Evolutionary conservation across 2,329 filamentous ascomycete species (phyloP).

Genomic region (Coniochaeta pulveracea): DNA sequence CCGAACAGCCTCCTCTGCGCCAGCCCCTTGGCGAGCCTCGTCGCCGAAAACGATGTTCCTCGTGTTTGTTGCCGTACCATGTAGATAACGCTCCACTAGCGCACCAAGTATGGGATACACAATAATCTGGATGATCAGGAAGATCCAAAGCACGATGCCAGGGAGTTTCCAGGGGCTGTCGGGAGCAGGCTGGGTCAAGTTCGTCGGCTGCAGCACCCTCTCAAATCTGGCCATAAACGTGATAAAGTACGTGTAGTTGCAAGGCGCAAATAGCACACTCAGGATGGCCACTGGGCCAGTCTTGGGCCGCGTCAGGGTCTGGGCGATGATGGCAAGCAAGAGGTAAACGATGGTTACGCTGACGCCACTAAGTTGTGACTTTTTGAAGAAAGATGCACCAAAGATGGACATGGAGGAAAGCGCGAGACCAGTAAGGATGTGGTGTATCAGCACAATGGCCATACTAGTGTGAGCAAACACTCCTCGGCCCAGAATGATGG

Average conservation of each 20-base stretch:
- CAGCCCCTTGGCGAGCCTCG: constrained; percentile 15
- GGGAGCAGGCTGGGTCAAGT: constrained; percentile 52
- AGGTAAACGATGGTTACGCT: constrained; percentile 61
- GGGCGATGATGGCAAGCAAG: constrained; percentile 70
- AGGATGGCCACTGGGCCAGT: constrained; percentile 58
- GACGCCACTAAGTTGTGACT: constrained; percentile 79
- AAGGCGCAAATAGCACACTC: constrained; percentile 71
- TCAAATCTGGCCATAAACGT: constrained; percentile 71
- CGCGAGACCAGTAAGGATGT: constrained; percentile 65
- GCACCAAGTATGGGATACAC: constrained; percentile 67
- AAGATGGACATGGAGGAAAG: constrained; percentile 73
- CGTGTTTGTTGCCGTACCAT: constrained; percentile 59
- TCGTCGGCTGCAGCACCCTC: constrained; percentile 42
- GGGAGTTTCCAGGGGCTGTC: constrained; percentile 56
- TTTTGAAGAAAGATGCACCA: constrained; percentile 74
- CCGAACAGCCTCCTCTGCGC: constrained; percentile 46
- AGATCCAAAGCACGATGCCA: constrained; percentile 67
- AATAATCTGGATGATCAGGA: constrained; percentile 67
- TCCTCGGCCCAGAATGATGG: constrained; percentile 48
- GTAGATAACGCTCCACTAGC: constrained; percentile 60
- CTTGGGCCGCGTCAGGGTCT: constrained; percentile 53
- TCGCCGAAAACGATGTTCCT: constrained; percentile 35
- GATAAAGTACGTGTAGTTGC: constrained; percentile 77
- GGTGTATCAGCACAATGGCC: constrained; percentile 60
- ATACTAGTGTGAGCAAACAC: constrained; percentile 55